These are phyloP conservation scores for Pythium phragmitis DNA, from an alignment of 352 stramenopile species.

Conservation along the genomic window DNA sequence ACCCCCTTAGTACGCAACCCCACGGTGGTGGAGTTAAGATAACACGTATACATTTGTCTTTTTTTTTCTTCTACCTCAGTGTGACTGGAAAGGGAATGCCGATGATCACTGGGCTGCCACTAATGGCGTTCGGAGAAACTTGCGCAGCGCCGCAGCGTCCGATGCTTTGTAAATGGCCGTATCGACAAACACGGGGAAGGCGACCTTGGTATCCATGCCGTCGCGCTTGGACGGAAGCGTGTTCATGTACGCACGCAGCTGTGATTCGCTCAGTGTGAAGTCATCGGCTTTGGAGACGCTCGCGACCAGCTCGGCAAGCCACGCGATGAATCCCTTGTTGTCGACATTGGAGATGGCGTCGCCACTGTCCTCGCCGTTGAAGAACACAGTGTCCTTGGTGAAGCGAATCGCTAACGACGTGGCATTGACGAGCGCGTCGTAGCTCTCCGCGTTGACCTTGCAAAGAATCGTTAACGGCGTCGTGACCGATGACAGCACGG, in stretches of 20 bases:
- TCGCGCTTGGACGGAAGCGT: conserved; percentile 56
- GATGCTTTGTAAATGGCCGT: conserved; percentile 44
- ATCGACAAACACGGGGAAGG: conserved; percentile 54
- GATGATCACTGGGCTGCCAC: conserved; percentile 7
- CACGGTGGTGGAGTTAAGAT: neutral
- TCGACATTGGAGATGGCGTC: conserved; percentile 25
- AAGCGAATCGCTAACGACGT: conserved; percentile 60
- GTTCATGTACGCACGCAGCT: conserved; percentile 57
- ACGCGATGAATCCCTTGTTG: conserved; percentile 35
- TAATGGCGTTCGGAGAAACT: conserved; percentile 21
- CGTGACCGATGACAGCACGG: conserved; percentile 34
- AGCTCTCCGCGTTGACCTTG: conserved; percentile 28
- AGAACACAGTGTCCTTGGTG: conserved; percentile 67
- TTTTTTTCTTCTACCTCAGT: neutral
- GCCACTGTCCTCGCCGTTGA: conserved; percentile 37
- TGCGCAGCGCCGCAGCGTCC: conserved; percentile 34
- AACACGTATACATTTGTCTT: neutral
- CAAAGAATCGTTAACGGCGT: conserved; percentile 26
- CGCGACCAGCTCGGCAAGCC: conserved; percentile 42
- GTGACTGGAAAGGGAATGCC: neutral
- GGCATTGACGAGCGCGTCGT: conserved; percentile 44
- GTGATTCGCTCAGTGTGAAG: conserved; percentile 33
- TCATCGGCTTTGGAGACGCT: conserved; percentile 26
- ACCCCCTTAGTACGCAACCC: neutral
- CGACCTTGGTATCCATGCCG: conserved; percentile 47